Percentiles rank a stretch among this genome's conserved stretches.
These are phyloP conservation scores for Gnaphalium uliginosum DNA, from an alignment of 129 eudicot genomes.

Conservation along the genomic window DNA sequence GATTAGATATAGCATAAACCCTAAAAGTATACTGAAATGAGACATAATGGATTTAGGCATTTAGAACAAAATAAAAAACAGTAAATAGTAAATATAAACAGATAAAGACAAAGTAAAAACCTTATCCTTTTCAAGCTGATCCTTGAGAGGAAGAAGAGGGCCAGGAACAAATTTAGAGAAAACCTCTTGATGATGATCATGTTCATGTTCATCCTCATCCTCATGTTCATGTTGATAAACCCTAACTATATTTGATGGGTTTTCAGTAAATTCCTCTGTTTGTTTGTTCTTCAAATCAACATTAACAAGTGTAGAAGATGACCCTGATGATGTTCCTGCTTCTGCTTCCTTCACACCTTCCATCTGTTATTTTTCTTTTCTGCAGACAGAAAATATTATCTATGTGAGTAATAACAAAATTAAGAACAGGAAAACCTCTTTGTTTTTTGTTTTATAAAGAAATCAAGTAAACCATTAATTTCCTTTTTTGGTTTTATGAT, in stretches of 20 bases:
- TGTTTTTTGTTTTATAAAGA: conserved; percentile 12
- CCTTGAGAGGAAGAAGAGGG: conserved; percentile 78
- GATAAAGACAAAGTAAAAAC: conserved; percentile 24
- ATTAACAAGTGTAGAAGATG: conserved; percentile 29
- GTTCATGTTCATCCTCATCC: conserved; percentile 28
- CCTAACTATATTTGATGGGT: conserved; percentile 17
- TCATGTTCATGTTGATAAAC: conserved; percentile 28
- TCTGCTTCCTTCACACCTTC: conserved; percentile 49
- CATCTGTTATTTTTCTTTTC: conserved; percentile 36
- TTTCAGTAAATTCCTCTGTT: conserved; percentile 18
- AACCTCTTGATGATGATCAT: conserved; percentile 37
- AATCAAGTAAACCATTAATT: conserved; percentile 6
- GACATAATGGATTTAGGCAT: background rate
- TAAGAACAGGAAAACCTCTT: background rate
- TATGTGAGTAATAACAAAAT: background rate
- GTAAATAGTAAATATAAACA: background rate
- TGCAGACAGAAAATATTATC: conserved; percentile 2
- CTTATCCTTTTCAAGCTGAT: conserved; percentile 92
- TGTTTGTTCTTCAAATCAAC: conserved; percentile 35
- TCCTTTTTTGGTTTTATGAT: conserved; percentile 27
- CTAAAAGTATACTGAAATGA: background rate
- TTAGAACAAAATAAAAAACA: background rate
- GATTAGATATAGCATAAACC: background rate
- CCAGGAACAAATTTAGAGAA: conserved; percentile 68
- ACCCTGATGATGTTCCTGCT: conserved; percentile 59